Percentiles rank a stretch among this genome's conserved stretches.
Conservation (phyloP, 169 alveolate genomes). For the Plasmodium billcollinsi region DNA sequence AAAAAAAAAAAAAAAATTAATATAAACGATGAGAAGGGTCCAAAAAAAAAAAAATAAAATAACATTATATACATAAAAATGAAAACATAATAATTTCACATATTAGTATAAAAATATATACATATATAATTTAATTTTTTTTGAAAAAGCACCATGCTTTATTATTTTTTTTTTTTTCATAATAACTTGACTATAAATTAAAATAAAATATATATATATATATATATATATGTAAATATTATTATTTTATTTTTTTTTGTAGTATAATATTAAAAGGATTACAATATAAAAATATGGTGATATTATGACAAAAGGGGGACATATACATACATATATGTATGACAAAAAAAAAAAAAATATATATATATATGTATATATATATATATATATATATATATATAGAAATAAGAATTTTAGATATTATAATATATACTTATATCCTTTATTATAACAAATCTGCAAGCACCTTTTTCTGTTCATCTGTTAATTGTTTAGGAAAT, state of each 20-base stretch:
- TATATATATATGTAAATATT: not conserved
- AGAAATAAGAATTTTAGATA: not conserved
- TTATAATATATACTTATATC: too few relatives aligned
- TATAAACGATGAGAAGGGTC: too few relatives aligned
- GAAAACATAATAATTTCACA: not conserved
- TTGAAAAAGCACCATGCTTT: conserved; percentile 14
- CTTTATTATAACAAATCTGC: conserved; percentile 67
- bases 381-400: not conserved
- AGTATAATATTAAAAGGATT: too few relatives aligned
- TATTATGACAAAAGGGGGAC: not conserved
- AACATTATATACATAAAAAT: not conserved
- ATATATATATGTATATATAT: not conserved
- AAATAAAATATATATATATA: not conserved
- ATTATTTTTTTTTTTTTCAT: not conserved
- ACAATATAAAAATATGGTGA: too few relatives aligned
- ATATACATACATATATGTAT: not conserved
- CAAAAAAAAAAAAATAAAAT: too few relatives aligned
- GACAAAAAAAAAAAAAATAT: not conserved
- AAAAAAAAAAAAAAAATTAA: not conserved
- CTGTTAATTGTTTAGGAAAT: conserved; percentile 84
- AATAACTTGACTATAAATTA: not conserved
- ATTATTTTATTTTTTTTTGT: not conserved
- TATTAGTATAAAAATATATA: not conserved
- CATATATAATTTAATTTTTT: conserved; percentile 5
- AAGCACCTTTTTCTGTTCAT: conserved; percentile 80